Evolutionary conservation across 768 basidiomycete genomes (phyloP), one percentile per base, ranked within the genome.

Genomic region (Leccinum longicurvipes): DNA sequence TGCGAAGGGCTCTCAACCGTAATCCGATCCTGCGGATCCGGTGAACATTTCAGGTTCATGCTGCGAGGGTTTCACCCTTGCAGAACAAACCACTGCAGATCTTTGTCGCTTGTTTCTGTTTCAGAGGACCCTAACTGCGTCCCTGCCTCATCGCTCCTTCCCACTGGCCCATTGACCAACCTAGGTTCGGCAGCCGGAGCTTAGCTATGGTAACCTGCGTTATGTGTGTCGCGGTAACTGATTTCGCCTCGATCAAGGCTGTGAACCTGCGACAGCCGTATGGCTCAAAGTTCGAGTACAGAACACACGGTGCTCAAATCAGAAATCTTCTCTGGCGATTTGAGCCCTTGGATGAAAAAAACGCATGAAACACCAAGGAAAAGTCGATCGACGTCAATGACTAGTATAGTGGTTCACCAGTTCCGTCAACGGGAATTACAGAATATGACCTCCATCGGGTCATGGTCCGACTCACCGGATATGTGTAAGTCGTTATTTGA

Each of bases 21-120:
- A 58, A 52, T 56, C 57, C 56, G 60, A 57, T 51, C 60, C 27
- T 47, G 51, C 29, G 28, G 45, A 56, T 48, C 25, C 28, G 52
- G 53, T 21, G 58, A 55, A 53, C 53, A 58, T 62, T 54, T 58
- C 56, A 36, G 57, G 57, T 63, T 49, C 51, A 55, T 44, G 53
- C 56, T 63, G 51, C 53, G 50, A 55, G 34, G 17, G n/a, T 58
- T 54, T 59, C 59, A 57, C 50, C 29, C 39, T 29, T 34, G 56
- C 23, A 49, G 50, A 54, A 56, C 55, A 31, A 41, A 45, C 60
- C 57, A 52, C 44, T 67, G 63, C 42, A 67, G 60, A 66, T 67
- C 66, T 42, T 60, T 17, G 45, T 57, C 2, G 24, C 45, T 31
- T 6, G 32, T 44, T 23, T 36, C 39, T 32, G 64, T 66, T 66